Evolutionary conservation across 305 asterid species (phyloP), one percentile per base, ranked within the genome.

Genomic region (Solanum aculeatissimum): DNA sequence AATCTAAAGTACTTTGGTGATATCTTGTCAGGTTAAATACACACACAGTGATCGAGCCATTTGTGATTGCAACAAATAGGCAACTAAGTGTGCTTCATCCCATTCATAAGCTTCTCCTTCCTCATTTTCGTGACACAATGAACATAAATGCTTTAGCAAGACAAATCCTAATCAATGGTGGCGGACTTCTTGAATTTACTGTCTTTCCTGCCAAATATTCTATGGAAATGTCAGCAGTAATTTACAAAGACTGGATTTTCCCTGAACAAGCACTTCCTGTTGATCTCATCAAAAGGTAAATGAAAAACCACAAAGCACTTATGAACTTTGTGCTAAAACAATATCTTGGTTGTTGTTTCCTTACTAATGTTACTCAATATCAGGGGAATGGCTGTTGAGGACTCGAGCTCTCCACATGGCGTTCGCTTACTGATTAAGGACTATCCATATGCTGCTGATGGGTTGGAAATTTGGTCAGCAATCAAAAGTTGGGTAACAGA

Each of bases 391-490:
- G 97, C 98, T 14, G 89, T 91, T n/a, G 89, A 89, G 86, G 95
- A 94, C 87, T 84, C 93, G 0, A 89, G 78, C 85, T 91, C 91
- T n/a, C 91, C 91, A 12, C 90, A 91, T 38, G 97, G 98, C 4
- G 77, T 96, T 72, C 93, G 96, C n/a, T 86, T 96, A 77, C 86
- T 93, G 62, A 93, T 96, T 13, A 92, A 93, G 86, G 99, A 96
- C 89, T 96, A 96, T 69, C 99, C 98, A 4, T 96, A 81, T 81
- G 98, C 98, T 45, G 98, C 92, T 23, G 98, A 96, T 79, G 99
- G 99, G 14, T 92, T 96, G 14, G 92, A 93, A 86, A 93, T 96
- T 1, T 96, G 99, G 98, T 80, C 93, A 81, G 96, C 99, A 60
- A 94, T 96, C 82, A 90, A 91, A 88, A 69, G 91, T 81, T 96